Percentiles rank a stretch among this genome's conserved stretches.
Conservation (phyloP, 192 early-diverging fungal genomes). For the Coemansia sp. region DNA sequence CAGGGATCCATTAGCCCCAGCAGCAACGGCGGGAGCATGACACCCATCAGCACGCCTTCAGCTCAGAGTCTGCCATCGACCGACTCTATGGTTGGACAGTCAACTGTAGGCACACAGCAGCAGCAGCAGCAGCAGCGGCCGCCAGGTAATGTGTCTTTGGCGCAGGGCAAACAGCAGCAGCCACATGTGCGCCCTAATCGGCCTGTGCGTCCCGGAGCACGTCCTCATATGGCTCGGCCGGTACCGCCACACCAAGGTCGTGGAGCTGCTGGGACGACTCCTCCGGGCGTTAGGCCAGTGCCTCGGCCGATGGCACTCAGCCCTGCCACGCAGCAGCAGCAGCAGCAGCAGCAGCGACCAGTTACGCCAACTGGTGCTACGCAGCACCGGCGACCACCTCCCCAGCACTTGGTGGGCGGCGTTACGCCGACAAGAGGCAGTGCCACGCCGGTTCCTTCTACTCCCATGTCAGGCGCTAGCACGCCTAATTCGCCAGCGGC, state of each 20-base stretch:
- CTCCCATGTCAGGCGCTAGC: constrained; percentile 33
- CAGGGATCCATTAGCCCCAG: not conserved
- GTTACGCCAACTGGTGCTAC: not conserved
- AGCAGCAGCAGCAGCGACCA: constrained; percentile 15
- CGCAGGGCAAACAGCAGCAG: not conserved
- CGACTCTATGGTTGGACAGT: not conserved
- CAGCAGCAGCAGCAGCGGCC: constrained; percentile 7
- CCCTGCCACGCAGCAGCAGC: constrained; percentile 16
- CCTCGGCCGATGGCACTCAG: constrained; percentile 14
- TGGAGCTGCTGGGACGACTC: not conserved
- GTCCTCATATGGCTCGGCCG: not conserved
- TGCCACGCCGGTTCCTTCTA: constrained; percentile 15
- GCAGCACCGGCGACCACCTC: not conserved
- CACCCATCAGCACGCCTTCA: not conserved
- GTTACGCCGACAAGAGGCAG: constrained; percentile 15
- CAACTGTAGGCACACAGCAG: not conserved
- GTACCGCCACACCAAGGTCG: not conserved
- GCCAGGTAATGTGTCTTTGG: not conserved
- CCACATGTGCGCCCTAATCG: constrained; percentile 11
- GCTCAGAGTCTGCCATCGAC: not conserved
- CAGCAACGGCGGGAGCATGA: constrained; percentile 6
- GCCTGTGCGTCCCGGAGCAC: constrained; percentile 18
- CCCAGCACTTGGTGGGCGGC: not conserved
- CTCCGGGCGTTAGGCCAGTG: constrained; percentile 8
- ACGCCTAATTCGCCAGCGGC: constrained; percentile 28